phyloP scores from a whole-genome alignment of 805 yeast genomes.

The Metschnikowia kunwiensis region DNA sequence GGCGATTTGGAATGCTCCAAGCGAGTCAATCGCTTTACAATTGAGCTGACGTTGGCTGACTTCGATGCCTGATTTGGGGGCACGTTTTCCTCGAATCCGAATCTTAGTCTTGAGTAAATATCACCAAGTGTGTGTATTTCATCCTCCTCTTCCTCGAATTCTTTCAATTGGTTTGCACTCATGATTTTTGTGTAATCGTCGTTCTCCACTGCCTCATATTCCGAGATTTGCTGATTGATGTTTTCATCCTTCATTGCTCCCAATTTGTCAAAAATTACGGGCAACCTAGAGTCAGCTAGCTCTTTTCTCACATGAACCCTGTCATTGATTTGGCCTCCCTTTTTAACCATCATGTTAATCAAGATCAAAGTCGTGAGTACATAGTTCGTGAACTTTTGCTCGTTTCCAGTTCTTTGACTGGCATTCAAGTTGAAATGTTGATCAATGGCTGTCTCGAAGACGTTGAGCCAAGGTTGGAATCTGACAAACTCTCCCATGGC shows the following conservation, averaged over 20 bases:
- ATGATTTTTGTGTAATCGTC: slow-evolving; percentile 34
- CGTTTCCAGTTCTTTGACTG: slow-evolving; percentile 14
- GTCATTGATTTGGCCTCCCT: slow-evolving; percentile 25
- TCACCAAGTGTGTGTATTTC: slow-evolving; percentile 16
- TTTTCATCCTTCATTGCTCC: slow-evolving; percentile 28
- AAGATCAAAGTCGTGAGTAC: slow-evolving; percentile 35
- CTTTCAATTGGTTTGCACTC: slow-evolving; percentile 8
- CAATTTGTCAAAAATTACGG: slow-evolving; percentile 36
- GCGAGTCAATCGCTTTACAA: slow-evolving; percentile 26
- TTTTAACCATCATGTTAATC: slow-evolving; percentile 32
- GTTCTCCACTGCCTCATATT: slow-evolving; percentile 37
- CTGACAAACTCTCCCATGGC: slow-evolving; percentile 31
- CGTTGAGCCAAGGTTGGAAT: slow-evolving; percentile 42
- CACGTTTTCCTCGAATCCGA: slow-evolving; percentile 5
- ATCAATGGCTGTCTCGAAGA: slow-evolving; percentile 35
- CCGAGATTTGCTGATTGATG: slow-evolving; percentile 36
- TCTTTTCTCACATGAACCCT: slow-evolving; percentile 35
- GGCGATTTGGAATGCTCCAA: slow-evolving; percentile 27
- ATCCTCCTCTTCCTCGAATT: slow-evolving; percentile 8
- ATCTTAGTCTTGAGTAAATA: slow-evolving; percentile 15
- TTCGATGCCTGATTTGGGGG: slow-evolving; percentile 2
- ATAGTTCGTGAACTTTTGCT: slow-evolving; percentile 30
- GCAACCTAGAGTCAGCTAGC: slow-evolving; percentile 33
- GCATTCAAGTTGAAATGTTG: slow-evolving; percentile 23
- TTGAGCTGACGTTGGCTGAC: slow-evolving; percentile 19